These are phyloP conservation scores for Solanum gracilifrons DNA, from an alignment of 257 asterid species.

Conservation along the genomic window DNA sequence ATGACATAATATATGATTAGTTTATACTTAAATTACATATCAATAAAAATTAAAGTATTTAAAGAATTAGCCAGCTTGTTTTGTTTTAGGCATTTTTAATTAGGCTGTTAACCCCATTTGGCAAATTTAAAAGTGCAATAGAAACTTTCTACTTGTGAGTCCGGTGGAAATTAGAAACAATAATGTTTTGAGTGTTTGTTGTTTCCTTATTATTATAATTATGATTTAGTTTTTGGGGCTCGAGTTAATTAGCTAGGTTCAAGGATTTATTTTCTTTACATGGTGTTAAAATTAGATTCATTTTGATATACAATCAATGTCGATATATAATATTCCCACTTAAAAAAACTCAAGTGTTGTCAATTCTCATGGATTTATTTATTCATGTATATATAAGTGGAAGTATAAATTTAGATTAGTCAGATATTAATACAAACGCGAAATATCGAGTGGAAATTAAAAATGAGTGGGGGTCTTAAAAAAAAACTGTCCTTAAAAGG, in stretches of 20 bases:
- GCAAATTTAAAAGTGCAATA: not conserved
- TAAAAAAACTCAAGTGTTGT: not conserved
- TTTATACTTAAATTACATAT: not conserved
- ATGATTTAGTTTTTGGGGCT: not conserved
- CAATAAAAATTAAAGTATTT: not conserved
- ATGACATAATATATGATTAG: not conserved
- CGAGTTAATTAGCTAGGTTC: not conserved
- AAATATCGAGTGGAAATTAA: not conserved
- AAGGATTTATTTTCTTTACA: not conserved
- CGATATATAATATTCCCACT: not conserved
- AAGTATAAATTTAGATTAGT: not conserved
- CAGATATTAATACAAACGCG: fast-evolving
- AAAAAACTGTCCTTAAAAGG: not conserved
- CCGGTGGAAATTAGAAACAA: not conserved
- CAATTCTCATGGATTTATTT: not conserved
- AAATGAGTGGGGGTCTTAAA: not conserved
- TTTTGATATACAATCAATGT: not conserved
- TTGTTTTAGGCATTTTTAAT: not conserved
- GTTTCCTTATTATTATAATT: not conserved
- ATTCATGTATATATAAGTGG: not conserved
- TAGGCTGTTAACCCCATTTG: not conserved
- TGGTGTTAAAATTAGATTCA: not conserved
- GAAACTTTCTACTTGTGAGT: not conserved
- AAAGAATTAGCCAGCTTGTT: not conserved
- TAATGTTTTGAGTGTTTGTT: not conserved